These are phyloP conservation scores for Phyllosticta paracitricarpa DNA, from an alignment of 2,329 filamentous ascomycete species.

Conservation along the genomic window DNA sequence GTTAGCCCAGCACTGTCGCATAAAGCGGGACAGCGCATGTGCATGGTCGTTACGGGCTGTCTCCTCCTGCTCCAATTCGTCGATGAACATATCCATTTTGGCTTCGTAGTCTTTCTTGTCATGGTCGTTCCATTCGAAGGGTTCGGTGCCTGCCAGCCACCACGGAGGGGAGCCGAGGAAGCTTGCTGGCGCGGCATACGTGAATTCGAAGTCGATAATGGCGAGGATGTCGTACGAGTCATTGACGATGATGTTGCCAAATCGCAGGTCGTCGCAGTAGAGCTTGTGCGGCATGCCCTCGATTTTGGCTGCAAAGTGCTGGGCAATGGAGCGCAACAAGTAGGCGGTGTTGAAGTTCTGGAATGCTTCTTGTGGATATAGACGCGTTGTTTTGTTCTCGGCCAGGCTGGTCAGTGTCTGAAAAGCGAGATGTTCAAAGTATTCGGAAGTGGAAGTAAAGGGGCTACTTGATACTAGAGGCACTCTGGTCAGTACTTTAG, in stretches of 20 bases:
- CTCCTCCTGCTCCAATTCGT: not conserved
- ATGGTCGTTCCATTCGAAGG: not conserved
- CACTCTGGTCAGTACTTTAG: too few relatives aligned
- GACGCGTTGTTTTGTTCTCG: too few relatives aligned
- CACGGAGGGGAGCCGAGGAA: constrained; percentile 27
- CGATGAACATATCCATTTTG: not conserved
- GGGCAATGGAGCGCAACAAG: not conserved
- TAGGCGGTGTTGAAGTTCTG: not conserved
- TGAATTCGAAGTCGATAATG: constrained; percentile 31
- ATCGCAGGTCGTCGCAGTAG: constrained; percentile 31
- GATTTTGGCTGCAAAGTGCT: not conserved
- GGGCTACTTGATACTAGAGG: too few relatives aligned
- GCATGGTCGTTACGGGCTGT: too few relatives aligned
- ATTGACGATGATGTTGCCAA: constrained; percentile 29
- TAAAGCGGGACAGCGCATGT: not conserved
- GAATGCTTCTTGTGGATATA: not conserved
- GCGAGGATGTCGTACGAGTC: constrained; percentile 24
- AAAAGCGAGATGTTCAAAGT: too few relatives aligned
- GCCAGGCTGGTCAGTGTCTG: too few relatives aligned
- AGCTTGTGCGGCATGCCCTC: constrained; percentile 11
- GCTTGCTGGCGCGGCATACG: constrained; percentile 29
- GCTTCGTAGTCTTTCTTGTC: not conserved
- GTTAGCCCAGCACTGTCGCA: not conserved
- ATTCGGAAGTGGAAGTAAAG: too few relatives aligned
- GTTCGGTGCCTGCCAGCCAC: constrained; percentile 23